Conservation (phyloP, 2,329 filamentous ascomycete genomes). For the Colletotrichum zoysiae region DNA sequence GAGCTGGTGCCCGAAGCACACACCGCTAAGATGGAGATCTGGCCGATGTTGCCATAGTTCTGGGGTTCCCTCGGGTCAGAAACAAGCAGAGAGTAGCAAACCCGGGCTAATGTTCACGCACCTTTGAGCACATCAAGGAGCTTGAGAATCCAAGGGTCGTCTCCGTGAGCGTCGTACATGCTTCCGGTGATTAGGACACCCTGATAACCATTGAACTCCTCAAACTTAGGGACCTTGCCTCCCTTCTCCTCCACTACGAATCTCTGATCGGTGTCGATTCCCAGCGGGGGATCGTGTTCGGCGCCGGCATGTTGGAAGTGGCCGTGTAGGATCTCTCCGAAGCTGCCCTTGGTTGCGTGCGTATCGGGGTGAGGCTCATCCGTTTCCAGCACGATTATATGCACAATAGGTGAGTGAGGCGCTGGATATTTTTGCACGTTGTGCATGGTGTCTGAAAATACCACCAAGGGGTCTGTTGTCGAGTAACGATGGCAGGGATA, state of each 20-base stretch:
- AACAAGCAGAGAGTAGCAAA: neutral
- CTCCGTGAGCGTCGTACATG: constrained; percentile 78
- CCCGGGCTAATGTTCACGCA: constrained; percentile 41
- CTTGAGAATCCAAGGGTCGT: constrained; percentile 79
- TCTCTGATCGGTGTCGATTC: constrained; percentile 66
- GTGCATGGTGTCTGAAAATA: constrained; percentile 7
- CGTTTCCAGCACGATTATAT: constrained; percentile 68
- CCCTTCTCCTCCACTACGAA: constrained; percentile 65
- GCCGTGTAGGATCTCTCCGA: constrained; percentile 65
- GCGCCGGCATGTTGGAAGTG: constrained; percentile 65
- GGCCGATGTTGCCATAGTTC: constrained; percentile 64
- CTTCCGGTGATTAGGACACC: constrained; percentile 80
- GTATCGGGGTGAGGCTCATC: constrained; percentile 67
- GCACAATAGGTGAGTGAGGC: constrained; percentile 44
- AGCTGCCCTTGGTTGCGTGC: constrained; percentile 61
- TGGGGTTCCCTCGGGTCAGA: constrained; percentile 37
- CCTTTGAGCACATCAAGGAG: constrained; percentile 69
- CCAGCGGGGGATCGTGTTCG: constrained; percentile 65
- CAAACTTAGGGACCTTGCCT: constrained; percentile 59
- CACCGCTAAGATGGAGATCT: constrained; percentile 73
- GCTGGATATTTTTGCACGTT: constrained; percentile 30
- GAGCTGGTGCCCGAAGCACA: constrained; percentile 88
- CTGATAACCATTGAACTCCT: constrained; percentile 73
- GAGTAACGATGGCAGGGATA: neutral
- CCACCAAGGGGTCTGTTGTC: neutral